These are phyloP conservation scores for Aspergillus haitiensis DNA, from an alignment of 495 filamentous ascomycete genomes.

Conservation along the genomic window DNA sequence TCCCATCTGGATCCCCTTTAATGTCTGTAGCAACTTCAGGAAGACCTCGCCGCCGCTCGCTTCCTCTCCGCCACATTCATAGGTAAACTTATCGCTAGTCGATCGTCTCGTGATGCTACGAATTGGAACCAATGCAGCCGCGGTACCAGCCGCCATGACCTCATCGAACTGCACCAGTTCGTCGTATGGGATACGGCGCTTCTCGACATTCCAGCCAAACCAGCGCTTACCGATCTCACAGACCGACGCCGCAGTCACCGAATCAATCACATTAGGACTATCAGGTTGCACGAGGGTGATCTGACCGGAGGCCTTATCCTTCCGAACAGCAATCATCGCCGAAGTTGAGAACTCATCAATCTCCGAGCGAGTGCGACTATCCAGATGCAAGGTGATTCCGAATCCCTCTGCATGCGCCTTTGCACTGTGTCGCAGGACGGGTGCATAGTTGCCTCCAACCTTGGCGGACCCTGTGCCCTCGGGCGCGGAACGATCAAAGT, in stretches of 20 bases:
- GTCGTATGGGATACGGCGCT: slow-evolving; percentile 68
- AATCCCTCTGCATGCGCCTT: slow-evolving; percentile 69
- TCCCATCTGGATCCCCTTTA: slow-evolving; percentile 84
- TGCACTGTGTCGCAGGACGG: slow-evolving; percentile 76
- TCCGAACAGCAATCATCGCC: slow-evolving; percentile 75
- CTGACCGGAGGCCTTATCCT: slow-evolving; percentile 49
- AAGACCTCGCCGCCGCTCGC: slow-evolving; percentile 73
- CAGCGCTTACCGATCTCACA: slow-evolving; percentile 63
- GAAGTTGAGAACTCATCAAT: slow-evolving; percentile 90
- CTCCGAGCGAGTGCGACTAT: slow-evolving; percentile 73
- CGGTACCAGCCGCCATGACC: slow-evolving; percentile 89
- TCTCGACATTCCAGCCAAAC: slow-evolving; percentile 68
- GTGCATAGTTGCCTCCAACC: slow-evolving; percentile 63
- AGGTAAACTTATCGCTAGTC: slow-evolving; percentile 64
- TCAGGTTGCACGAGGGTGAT: slow-evolving; percentile 77
- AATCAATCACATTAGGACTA: slow-evolving; percentile 77
- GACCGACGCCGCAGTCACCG: slow-evolving; percentile 73
- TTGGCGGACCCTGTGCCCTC: slow-evolving; percentile 56
- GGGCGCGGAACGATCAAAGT: slow-evolving; percentile 59
- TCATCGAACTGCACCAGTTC: slow-evolving; percentile 78
- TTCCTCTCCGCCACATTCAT: slow-evolving; percentile 58
- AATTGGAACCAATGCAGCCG: slow-evolving; percentile 88
- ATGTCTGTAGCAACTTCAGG: slow-evolving; percentile 64
- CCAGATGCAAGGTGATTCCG: slow-evolving; percentile 84
- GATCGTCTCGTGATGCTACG: slow-evolving; percentile 76